phyloP scores from a whole-genome alignment of 1,284 basidiomycete species.

The Singerocomus inundabilis region DNA sequence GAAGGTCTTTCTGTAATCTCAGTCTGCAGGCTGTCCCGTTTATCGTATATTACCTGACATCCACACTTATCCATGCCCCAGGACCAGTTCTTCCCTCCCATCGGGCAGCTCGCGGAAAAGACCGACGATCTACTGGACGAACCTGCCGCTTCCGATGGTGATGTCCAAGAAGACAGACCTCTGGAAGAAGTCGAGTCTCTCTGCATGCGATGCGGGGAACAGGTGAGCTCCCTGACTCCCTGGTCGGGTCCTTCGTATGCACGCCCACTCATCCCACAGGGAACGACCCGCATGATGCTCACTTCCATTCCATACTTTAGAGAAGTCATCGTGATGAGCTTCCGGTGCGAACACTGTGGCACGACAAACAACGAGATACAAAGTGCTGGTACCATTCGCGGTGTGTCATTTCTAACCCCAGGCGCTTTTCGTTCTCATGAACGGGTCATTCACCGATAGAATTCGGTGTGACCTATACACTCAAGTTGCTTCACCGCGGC shows the following conservation, averaged over 20 bases:
- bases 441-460: constrained; percentile 38
- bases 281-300: constrained; percentile 87
- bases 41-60: neutral
- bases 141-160: constrained; percentile 12
- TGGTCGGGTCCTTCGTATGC: constrained; percentile 5
- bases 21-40: no score
- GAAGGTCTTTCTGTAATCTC: no score
- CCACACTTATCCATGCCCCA: constrained; percentile 22
- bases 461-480: constrained; percentile 75
- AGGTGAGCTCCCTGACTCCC: constrained; percentile 47
- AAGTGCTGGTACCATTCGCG: constrained; percentile 84
- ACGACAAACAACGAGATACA: constrained; percentile 93
- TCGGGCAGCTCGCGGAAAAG: constrained; percentile 45
- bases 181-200: constrained; percentile 87
- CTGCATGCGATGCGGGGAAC: constrained; percentile 91
- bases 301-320: constrained; percentile 97
- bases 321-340: constrained; percentile 96
- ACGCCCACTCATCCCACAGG: constrained; percentile 46
- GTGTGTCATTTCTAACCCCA: constrained; percentile 45
- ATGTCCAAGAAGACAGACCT: constrained; percentile 44
- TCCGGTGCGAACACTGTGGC: constrained; percentile 93
- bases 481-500: constrained; percentile 68
- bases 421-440: neutral
- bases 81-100: constrained; percentile 46
- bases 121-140: constrained; percentile 30